Base-by-base conservation (phyloP, 2,329 filamentous ascomycete genomes). In the Pseudogymnoascus sp. region DNA sequence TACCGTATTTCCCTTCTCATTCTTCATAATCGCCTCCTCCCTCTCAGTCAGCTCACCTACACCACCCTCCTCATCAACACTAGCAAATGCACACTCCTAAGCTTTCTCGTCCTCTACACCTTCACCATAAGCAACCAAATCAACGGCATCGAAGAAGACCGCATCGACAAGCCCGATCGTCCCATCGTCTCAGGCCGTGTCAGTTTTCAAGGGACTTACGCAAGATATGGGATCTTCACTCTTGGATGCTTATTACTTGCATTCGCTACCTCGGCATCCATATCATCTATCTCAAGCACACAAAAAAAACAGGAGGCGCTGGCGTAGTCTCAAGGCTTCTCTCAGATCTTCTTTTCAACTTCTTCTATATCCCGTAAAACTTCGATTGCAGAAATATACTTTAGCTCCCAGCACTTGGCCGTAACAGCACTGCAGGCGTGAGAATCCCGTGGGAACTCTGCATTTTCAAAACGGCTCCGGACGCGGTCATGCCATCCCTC, bases 401-500 rank as follows among this genome's bases (percentile, higher is more conserved):
- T 34, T 10, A 16, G 11, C 36, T 36, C 54, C 25, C 54, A 60
- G 11, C 54, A 60, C 54, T 60, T 60, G 19, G 31, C 51, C 25
- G 43, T 25, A 51, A 51, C 28, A 0, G 43, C 21, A 23, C 43
- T 25, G 6, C 62, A 68, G 19, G 41, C 25, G 5, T 65, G 63
- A 5, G 25, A 5, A 10, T 68, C 66, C 13, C 65, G 28, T 2
- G 67, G 67, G 25, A 69, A 69, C 3, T 63, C 10, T 11, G 60
- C 5, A 43, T 57, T 61, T 19, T 36, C 34, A 60, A 69, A 70
- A n/a, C 68, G 43, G 25, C 41, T 62, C 21, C 41, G 23, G 1
- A 70, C 64, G 19, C 62, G 62, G 1, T 69, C 65, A 41, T 64
- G 4, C 66, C 67, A 69, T 28, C 64, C 64, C 6, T 66, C 65